Evolutionary conservation across 768 basidiomycete genomes (phyloP), one percentile per base, ranked within the genome.

Genomic region (Albatrellus ellisii): DNA sequence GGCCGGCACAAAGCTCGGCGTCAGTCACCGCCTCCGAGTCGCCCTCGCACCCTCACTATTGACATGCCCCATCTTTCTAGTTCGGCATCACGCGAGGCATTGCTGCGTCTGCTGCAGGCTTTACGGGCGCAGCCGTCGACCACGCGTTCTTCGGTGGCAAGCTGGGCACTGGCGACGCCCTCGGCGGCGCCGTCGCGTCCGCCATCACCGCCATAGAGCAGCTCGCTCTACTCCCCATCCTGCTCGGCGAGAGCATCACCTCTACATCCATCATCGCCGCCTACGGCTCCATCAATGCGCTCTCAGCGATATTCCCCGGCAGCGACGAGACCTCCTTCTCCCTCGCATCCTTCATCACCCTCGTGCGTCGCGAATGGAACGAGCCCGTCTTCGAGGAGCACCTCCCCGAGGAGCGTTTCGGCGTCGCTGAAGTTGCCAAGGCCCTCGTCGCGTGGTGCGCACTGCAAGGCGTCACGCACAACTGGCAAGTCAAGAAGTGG

Each of bases 301-400:
- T 87, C 29, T 72, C 78, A 8, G 66, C 71, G 29, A 75, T 85
- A 48, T 81, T 84, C 55, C 78, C 79, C 2, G 78, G 79, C 4
- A 77, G 75, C 52, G 78, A 75, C 52, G 86, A 87, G 46, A 78
- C 84, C 2, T 79, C 81, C 14, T 88, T 88, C 58, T 86, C 84
- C 2, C 64, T 90, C 6, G 77, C 74, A 7, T 77, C 82, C 8
- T 87, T 89, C 59, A 79, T 89, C 42, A 69, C 67, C 25, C 74
- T 90, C 25, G 83, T 89, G n/a, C 73, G 74, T 40, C 66, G 79
- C 28, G 86, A 90, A 62, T 82, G 82, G 79, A 66, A 67, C 46
- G 64, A 73, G 28, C 72, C 74, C 34, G 65, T 60, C 6, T 62
- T 64, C 11, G 70, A 69, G 21, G 67, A 70, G 10, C 63, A 64